These are phyloP conservation scores for Rhododendron henanense DNA, from an alignment of 148 eudicot species.

Conservation along the genomic window DNA sequence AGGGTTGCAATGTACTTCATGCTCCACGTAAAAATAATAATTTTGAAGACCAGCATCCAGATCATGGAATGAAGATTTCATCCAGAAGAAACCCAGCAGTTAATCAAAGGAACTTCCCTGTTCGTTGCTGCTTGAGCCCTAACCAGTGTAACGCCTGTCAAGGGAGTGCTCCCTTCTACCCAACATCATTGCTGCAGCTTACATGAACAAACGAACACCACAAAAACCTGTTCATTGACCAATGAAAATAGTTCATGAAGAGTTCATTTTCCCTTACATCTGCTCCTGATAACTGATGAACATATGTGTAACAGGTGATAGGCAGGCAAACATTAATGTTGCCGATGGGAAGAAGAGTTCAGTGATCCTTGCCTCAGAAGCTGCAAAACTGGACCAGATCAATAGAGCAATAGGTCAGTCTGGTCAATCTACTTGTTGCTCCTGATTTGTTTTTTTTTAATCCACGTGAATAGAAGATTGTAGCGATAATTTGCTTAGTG, in stretches of 20 bases:
- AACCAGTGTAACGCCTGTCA: neutral
- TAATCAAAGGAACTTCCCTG: too few species aligned
- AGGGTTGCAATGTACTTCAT: neutral
- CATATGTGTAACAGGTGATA: constrained; percentile 47
- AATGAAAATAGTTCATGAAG: neutral
- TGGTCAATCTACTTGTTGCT: too few species aligned
- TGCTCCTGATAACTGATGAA: constrained; percentile 6
- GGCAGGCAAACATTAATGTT: constrained; percentile 55
- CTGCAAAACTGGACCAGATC: constrained; percentile 66
- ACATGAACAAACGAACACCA: neutral
- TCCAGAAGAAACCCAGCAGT: too few species aligned
- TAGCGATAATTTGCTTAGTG: too few species aligned
- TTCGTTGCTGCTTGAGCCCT: neutral
- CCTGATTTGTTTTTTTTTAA: too few species aligned
- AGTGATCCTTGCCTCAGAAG: constrained; percentile 81
- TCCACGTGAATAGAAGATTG: too few species aligned
- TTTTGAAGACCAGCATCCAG: neutral
- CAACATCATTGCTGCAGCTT: neutral
- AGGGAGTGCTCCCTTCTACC: neutral
- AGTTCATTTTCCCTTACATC: neutral
- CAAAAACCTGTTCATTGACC: neutral
- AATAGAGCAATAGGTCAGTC: constrained; percentile 70
- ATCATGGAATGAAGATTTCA: neutral
- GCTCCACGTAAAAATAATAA: too few species aligned
- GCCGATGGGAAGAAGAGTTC: constrained; percentile 46